These are phyloP conservation scores for Zoysia japonica DNA, from an alignment of 176 grass and related monocot species.

Conservation along the genomic window DNA sequence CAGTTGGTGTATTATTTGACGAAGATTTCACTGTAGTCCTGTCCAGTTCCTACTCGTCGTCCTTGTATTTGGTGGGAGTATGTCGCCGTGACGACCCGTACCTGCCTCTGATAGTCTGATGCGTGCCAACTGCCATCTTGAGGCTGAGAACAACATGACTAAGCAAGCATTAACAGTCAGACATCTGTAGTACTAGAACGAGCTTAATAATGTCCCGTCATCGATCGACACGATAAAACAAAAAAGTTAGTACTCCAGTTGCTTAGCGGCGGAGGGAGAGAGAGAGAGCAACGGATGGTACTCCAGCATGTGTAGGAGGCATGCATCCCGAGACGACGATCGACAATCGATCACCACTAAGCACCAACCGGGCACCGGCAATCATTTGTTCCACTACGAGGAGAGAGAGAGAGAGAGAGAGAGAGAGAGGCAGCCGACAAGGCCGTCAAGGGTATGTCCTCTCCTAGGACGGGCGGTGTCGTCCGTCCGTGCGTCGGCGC, in stretches of 20 bases:
- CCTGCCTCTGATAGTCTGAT: no score
- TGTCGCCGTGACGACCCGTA: no score
- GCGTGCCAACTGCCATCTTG: no score
- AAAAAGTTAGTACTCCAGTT: background rate
- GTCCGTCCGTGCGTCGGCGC: background rate
- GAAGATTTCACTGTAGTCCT: no score
- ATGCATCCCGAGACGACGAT: conserved; percentile 13
- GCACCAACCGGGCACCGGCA: background rate
- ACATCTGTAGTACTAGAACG: background rate
- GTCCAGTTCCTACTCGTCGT: no score
- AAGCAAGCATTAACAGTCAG: background rate
- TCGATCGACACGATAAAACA: background rate
- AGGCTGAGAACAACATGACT: background rate
- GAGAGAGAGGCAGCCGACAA: conserved; percentile 45
- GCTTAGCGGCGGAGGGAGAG: conserved; percentile 17
- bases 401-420: background rate
- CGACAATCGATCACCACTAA: conserved; percentile 5
- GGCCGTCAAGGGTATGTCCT: background rate
- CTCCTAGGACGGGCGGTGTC: conserved; percentile 13
- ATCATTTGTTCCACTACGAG: conserved; percentile 34
- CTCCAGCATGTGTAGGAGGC: conserved; percentile 1
- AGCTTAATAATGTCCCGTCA: no score
- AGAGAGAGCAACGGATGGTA: background rate
- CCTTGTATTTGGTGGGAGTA: no score
- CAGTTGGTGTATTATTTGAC: no score